Conservation (phyloP, 257 asterid species). For the Nyctanthes arbortristis region DNA sequence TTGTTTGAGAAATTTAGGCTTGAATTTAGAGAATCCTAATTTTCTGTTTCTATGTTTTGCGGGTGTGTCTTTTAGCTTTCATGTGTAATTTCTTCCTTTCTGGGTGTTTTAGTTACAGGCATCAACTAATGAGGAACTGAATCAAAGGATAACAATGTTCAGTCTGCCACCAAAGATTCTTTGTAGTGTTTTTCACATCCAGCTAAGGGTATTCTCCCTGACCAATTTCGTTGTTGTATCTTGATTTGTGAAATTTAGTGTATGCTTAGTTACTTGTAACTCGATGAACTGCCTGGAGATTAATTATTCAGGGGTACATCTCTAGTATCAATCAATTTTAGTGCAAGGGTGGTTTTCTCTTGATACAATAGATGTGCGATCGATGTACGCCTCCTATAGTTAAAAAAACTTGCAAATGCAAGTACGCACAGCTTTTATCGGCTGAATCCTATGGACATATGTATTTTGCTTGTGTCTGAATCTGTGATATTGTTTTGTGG, state of each 20-base stretch:
- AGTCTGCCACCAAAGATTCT: conserved; percentile 56
- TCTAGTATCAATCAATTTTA: too few relatives aligned
- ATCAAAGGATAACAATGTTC: conserved; percentile 50
- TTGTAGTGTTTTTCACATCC: conserved; percentile 45
- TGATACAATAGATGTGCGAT: too few relatives aligned
- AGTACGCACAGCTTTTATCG: too few relatives aligned
- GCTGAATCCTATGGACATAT: neutral
- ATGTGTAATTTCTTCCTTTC: conserved; percentile 19
- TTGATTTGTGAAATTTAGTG: neutral
- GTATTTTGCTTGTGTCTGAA: conserved; percentile 6
- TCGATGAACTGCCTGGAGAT: neutral
- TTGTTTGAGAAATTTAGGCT: conserved; percentile 17
- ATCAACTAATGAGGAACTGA: conserved; percentile 53
- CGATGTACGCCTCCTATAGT: too few relatives aligned
- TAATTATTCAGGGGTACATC: too few relatives aligned
- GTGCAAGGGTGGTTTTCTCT: too few relatives aligned
- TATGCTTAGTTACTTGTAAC: neutral
- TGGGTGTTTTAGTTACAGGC: conserved; percentile 49
- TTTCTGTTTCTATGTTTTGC: neutral
- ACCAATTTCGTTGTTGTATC: neutral
- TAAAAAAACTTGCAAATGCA: too few relatives aligned
- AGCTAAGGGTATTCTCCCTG: conserved; percentile 45
- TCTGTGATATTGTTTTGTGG: neutral
- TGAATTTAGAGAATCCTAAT: conserved; percentile 18
- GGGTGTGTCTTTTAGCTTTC: conserved; percentile 16